phyloP scores from a whole-genome alignment of 2,329 filamentous ascomycete genomes.

The Fusarium miscanthi region DNA sequence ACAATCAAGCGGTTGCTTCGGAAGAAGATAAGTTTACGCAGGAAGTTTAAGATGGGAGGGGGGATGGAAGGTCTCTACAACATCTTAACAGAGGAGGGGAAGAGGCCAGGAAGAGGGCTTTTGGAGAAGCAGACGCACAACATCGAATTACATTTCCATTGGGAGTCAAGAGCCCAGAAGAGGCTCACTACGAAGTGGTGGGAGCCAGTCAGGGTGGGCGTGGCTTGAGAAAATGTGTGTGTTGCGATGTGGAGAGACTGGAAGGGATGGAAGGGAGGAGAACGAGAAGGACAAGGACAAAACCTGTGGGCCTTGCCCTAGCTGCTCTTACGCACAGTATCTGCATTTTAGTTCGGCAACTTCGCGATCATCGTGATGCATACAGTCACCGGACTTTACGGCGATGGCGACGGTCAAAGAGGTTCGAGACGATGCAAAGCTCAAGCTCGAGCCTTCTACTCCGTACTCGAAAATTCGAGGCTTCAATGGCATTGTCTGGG shows the following conservation, averaged over 20 bases:
- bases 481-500: constrained; percentile 19
- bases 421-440: constrained; percentile 19
- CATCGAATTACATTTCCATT: constrained; percentile 39
- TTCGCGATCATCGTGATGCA: constrained; percentile 19
- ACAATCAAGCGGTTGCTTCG: constrained; percentile 18
- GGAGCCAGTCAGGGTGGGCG: constrained; percentile 37
- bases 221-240: constrained; percentile 39
- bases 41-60: constrained; percentile 11
- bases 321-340: constrained; percentile 40
- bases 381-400: constrained; percentile 19
- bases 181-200: constrained; percentile 33
- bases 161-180: constrained; percentile 29
- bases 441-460: not conserved
- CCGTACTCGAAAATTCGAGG: constrained; percentile 11
- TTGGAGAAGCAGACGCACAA: constrained; percentile 42
- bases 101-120: constrained; percentile 30
- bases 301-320: constrained; percentile 42
- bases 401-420: constrained; percentile 29
- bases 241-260: constrained; percentile 41
- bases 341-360: constrained; percentile 21
- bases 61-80: constrained; percentile 15
- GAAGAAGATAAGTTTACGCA: constrained; percentile 22
- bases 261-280: constrained; percentile 45
- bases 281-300: constrained; percentile 41
- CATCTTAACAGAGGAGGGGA: constrained; percentile 29